Base-by-base conservation (phyloP, 352 stramenopile species). In the Pythium coloratum region DNA sequence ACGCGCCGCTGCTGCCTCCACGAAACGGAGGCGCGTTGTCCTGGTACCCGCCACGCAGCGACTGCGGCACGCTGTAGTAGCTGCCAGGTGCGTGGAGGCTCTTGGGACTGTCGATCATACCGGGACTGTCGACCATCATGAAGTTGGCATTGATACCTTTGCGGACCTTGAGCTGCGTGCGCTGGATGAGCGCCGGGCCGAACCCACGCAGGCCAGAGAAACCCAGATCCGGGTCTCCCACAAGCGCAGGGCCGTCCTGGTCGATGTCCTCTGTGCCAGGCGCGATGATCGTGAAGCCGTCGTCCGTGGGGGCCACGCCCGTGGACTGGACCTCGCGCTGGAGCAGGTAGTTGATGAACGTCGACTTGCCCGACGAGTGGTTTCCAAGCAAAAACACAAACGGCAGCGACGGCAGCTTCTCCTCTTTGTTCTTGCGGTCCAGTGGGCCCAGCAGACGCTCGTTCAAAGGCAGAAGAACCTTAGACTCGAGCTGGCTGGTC, bases 361-460 rank as follows among this genome's bases (percentile, higher is more conserved):
- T 98, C 3, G 90, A 98, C 76, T 99, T 99, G 59, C 98, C 98
- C 6, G 86, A 98, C 62, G 95, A 99, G 78, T 99, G 98, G 82
- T 99, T 99, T 28, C 98, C 98, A 20, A 99, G 83, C 30, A 99
- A 66, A 62, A 99, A 99, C 28, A 99, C 97, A 69, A 99, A 99
- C 6, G 98, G 98, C 67, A 99, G 86, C 61, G 91, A 89, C 30
- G 93, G 96, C 62, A 97, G 78, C 70, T 97, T 94, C 67, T 96
- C 92, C 42, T 95, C 90, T 49, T 92, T 86, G 75, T 97, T 78
- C 46, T 91, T 91, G 66, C 84, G 84, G 71, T 97, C 95, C 44
- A 98, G 69, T 33, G 92, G 92, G 0, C 92, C 92, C 40, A 92
- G 72, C 13, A 95, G 76, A 58, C 86, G 86, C 78, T 95, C 87